Evolutionary conservation across 179 eudicot genomes (phyloP), one percentile per base, ranked within the genome.

Genomic region (Heliamphora ciliata): DNA sequence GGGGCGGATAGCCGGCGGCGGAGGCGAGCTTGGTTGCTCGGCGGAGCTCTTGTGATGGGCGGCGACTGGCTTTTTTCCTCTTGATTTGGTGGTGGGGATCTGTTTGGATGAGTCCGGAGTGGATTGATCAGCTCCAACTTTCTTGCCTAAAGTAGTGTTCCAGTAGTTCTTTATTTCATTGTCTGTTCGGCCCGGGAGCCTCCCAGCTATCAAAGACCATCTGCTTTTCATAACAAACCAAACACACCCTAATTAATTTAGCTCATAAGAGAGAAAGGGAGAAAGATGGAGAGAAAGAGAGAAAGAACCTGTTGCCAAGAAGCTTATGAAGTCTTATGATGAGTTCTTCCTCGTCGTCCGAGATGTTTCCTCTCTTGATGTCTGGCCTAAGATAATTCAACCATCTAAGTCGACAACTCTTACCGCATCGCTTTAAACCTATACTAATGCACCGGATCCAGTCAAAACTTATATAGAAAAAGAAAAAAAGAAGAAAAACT

Each of bases 181-280:
- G 79, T 75, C 78, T 75, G 78, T 75, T 75, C 78, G 63, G 44
- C 78, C 78, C 63, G 78, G 78, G 55, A 75, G 79, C 79, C 79
- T 76, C 8, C 79, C 79, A 55, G 79, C 79, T 21, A 76, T 76
- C 15, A 76, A 40, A 31, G 79, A 76, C 79, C 79, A 76, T 46
- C 79, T 76, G n/a, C 8, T 31, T 31, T 31, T 31, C 40, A 31
- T 31, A 31, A 31, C 40, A 31, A 31, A 31, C 40, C 40, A 31
- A 31, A 31, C 40, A 31, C 40, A 31, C 40, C 40, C 40, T 31
- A 0, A 31, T 31, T 31, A 31, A 31, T 31, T 31, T 31, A 31
- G 40, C 40, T 31, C 40, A 31, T 31, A 31, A 31, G 40, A 31
- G 40, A 31, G 40, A 31, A 31, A 10, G 47, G 6, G 40, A 56